Conservation (phyloP, 2,329 filamentous ascomycete species). For the Alternaria consortialis region DNA sequence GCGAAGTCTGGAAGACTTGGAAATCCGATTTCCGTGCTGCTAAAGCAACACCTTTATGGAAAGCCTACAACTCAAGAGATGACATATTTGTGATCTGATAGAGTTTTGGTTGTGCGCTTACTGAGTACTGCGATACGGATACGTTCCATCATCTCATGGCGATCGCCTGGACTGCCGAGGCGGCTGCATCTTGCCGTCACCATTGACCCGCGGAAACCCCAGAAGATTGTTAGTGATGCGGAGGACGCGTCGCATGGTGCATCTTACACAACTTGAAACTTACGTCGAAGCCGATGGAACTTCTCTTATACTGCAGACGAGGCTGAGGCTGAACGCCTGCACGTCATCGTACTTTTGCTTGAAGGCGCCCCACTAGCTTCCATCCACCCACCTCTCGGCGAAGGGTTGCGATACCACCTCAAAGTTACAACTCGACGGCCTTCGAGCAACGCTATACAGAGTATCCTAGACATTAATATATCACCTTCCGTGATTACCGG, state of each 20-base stretch:
- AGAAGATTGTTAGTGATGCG: background rate
- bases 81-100: background rate
- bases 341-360: background rate
- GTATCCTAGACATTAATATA: background rate
- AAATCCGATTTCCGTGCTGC: background rate
- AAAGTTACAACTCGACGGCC: background rate
- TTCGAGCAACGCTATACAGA: background rate
- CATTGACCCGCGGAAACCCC: background rate
- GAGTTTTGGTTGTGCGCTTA: background rate
- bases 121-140: background rate
- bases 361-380: background rate
- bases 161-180: background rate
- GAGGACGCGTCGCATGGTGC: background rate
- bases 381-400: background rate
- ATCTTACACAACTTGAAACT: background rate
- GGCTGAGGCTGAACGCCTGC: background rate
- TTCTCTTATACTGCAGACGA: background rate
- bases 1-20: constrained; percentile 18
- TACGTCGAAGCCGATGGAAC: background rate
- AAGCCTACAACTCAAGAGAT: background rate
- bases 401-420: background rate
- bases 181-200: constrained; percentile 1
- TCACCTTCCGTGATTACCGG: background rate
- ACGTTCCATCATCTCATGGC: background rate
- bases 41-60: background rate